Percentiles rank a stretch among this genome's conserved stretches.
Evolutionary conservation across 495 filamentous ascomycete species (phyloP).

Genomic region (Aspergillus cristatus): DNA sequence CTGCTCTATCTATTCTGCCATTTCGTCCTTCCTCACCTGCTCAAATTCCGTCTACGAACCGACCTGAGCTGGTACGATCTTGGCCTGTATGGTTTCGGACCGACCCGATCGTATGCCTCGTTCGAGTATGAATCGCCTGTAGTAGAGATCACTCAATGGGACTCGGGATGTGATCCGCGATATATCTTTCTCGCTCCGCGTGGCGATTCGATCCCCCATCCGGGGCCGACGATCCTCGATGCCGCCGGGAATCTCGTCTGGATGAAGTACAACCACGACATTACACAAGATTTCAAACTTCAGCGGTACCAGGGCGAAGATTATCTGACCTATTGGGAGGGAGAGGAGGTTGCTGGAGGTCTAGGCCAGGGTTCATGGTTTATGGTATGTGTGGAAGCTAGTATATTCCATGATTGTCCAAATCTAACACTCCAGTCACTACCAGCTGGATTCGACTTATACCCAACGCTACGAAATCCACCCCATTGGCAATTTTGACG

Average conservation of each 20-base stretch:
- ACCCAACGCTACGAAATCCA: slow-evolving; percentile 26
- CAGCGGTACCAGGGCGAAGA: slow-evolving; percentile 35
- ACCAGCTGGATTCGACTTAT: slow-evolving; percentile 36
- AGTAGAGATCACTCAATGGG: slow-evolving; percentile 20
- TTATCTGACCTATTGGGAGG: slow-evolving; percentile 48
- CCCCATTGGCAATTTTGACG: slow-evolving; percentile 19
- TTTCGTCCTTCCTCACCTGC: slow-evolving; percentile 21
- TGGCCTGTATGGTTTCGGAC: slow-evolving; percentile 27
- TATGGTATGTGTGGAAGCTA: slow-evolving; percentile 31
- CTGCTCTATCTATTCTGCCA: slow-evolving; percentile 19
- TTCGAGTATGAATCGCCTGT: slow-evolving; percentile 25
- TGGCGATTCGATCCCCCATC: slow-evolving; percentile 30
- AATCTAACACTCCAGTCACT: neutral
- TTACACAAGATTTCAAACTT: slow-evolving; percentile 39
- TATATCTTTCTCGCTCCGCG: slow-evolving; percentile 38
- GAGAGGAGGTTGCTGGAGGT: slow-evolving; percentile 37
- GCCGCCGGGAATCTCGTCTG: slow-evolving; percentile 35
- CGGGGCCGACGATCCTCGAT: slow-evolving; percentile 40
- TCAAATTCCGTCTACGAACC: slow-evolving; percentile 21
- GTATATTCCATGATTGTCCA: no score
- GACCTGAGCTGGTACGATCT: slow-evolving; percentile 28
- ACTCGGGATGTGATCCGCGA: slow-evolving; percentile 28
- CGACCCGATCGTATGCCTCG: slow-evolving; percentile 21
- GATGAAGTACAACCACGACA: slow-evolving; percentile 28
- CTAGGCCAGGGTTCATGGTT: slow-evolving; percentile 41